phyloP scores from a whole-genome alignment of 2,329 filamentous ascomycete species.

The Fusarium lateritium region DNA sequence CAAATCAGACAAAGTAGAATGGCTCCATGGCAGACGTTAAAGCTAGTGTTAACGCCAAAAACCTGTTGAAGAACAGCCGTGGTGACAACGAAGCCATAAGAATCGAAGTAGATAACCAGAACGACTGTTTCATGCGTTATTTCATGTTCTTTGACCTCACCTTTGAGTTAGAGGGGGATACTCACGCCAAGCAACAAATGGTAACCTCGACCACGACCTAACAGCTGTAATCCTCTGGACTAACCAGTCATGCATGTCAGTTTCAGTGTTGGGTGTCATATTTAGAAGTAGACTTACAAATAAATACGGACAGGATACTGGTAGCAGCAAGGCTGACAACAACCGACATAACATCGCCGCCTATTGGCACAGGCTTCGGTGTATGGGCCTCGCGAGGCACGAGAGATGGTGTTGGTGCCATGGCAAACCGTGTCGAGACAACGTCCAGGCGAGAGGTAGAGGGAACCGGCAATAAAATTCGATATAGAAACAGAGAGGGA shows the following conservation, averaged over 20 bases:
- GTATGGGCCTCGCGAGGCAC: constrained; percentile 22
- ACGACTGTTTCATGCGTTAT: constrained; percentile 62
- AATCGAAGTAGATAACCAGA: constrained; percentile 72
- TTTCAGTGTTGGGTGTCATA: not conserved
- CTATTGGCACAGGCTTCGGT: constrained; percentile 51
- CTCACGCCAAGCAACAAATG: constrained; percentile 62
- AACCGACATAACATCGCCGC: constrained; percentile 55
- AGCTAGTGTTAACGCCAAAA: constrained; percentile 67
- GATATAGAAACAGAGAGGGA: not conserved
- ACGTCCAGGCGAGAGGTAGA: not conserved
- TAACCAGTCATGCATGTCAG: constrained; percentile 48
- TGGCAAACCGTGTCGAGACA: constrained; percentile 6
- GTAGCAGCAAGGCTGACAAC: constrained; percentile 54
- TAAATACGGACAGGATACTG: constrained; percentile 55
- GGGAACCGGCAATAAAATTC: not conserved
- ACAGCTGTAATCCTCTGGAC: constrained; percentile 55
- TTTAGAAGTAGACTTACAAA: constrained; percentile 51
- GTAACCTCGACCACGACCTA: constrained; percentile 58
- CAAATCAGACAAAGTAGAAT: constrained; percentile 73
- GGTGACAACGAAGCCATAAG: constrained; percentile 71
- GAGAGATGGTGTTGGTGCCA: constrained; percentile 25
- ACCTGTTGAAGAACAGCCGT: constrained; percentile 71
- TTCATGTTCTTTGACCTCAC: not conserved
- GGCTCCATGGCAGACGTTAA: constrained; percentile 67
- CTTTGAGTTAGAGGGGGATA: constrained; percentile 9